Base-by-base conservation (phyloP, 306 rosid genomes). In the Vigna nakashimae region DNA sequence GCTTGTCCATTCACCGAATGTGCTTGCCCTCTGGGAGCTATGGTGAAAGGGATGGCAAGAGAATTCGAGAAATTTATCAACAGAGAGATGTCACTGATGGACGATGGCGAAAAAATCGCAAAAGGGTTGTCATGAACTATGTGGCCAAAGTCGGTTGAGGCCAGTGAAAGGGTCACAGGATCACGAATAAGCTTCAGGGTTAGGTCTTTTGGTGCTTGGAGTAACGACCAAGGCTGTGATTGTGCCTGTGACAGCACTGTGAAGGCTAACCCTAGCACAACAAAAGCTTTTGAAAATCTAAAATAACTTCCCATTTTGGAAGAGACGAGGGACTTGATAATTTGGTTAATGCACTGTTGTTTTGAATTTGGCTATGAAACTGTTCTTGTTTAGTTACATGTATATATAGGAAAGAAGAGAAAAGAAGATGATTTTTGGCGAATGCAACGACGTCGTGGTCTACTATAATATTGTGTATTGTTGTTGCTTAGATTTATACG, bases 1-100 rank as follows among this genome's bases (percentile, higher is more conserved):
- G 93, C 70, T 57, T 96, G 98, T n/a, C 98, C 99, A 0, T 81
- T 82, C n/a, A 84, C 84, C 0, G 97, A 96, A 75, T 96, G 99
- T 1, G 77, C 98, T 14, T 84, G 91, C 6, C 99, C 99, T 73
- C 92, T 82, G 1, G 94, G 87, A 0, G 95, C 97, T 6, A 92
- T 52, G 6, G 73, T 26, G 26, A 84, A 90, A 16, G 95, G 97
- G 0, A 55, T n/a, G 3, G 71, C 38, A 2, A 45, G 63, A 12
- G 75, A 63, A 75, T 90, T 83, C 20, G 88, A 88, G 67, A 70
- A 83, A 40, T 79, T 53, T 20, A 95, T 26, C 57, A 95, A 49
- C 7, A 48, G 75, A 0, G 86, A 50, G 1, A 92, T 84, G 68
- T 90, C 99, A 42, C 60, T 17, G 0, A 57, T 64, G 5, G 92